phyloP scores from a whole-genome alignment of 345 rosid genomes.

The Excoecaria agallocha region DNA sequence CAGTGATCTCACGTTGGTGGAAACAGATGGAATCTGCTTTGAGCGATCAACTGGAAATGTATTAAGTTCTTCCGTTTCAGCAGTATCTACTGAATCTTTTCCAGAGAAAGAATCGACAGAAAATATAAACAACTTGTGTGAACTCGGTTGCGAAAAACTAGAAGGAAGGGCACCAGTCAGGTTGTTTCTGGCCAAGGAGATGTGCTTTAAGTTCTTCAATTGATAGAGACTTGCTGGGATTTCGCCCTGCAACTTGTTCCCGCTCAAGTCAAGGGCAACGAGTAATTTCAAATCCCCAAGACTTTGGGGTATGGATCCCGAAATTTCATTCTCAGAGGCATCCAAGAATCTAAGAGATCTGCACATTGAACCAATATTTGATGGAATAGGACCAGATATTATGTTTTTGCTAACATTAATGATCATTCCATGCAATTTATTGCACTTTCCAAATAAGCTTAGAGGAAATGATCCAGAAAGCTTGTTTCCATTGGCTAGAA shows the following conservation, averaged over 20 bases:
- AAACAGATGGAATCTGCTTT: constrained; percentile 13
- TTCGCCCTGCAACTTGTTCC: constrained; percentile 27
- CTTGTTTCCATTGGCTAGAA: constrained; percentile 33
- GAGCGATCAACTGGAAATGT: constrained; percentile 20
- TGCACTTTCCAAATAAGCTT: constrained; percentile 23
- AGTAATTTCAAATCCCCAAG: constrained; percentile 29
- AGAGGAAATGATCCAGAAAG: constrained; percentile 25
- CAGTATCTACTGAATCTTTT: constrained; percentile 8
- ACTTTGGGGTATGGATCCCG: constrained; percentile 24
- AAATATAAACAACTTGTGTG: constrained; percentile 13
- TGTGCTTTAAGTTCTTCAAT: constrained; percentile 22
- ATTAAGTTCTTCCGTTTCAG: constrained; percentile 16
- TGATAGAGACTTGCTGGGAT: constrained; percentile 20
- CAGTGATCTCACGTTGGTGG: constrained; percentile 2
- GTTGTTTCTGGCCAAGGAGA: constrained; percentile 30
- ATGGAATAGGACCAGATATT: constrained; percentile 24
- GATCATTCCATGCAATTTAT: constrained; percentile 25
- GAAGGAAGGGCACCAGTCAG: constrained; percentile 21
- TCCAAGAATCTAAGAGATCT: constrained; percentile 30
- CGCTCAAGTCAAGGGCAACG: constrained; percentile 27
- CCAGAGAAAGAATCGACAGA: constrained; percentile 8
- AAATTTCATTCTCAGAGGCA: constrained; percentile 29
- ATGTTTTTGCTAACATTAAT: constrained; percentile 27
- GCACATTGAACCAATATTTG: constrained; percentile 25
- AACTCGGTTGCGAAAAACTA: constrained; percentile 4